These are phyloP conservation scores for Pythium dissimile DNA, from an alignment of 352 stramenopile species.

Conservation along the genomic window DNA sequence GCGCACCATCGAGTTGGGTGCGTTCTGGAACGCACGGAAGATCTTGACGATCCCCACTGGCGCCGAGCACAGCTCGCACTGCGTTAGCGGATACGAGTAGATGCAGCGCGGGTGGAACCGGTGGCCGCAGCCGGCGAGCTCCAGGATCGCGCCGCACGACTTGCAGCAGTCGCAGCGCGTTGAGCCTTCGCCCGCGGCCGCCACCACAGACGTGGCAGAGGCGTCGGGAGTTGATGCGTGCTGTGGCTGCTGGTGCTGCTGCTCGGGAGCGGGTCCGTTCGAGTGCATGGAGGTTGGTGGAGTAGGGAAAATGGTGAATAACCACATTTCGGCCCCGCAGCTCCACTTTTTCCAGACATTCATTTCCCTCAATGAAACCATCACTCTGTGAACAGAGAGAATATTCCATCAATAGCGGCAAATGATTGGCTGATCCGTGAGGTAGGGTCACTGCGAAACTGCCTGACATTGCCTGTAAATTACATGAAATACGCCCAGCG, in stretches of 20 bases:
- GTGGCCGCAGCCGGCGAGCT: conserved; percentile 68
- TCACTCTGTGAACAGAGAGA: conserved; percentile 26
- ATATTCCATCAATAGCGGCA: conserved; percentile 23
- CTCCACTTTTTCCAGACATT: background rate
- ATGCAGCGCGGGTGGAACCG: conserved; percentile 78
- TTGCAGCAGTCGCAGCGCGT: conserved; percentile 72
- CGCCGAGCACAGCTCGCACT: conserved; percentile 60
- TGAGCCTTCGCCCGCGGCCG: conserved; percentile 29
- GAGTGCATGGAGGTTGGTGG: conserved; percentile 11
- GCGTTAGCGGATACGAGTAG: conserved; percentile 56
- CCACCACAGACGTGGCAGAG: too few relatives aligned
- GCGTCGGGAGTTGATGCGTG: too few relatives aligned
- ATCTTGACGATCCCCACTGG: conserved; percentile 40
- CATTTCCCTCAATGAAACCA: conserved; percentile 20
- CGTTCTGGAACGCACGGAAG: conserved; percentile 44
- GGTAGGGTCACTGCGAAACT: background rate
- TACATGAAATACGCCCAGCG: background rate
- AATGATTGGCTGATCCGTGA: conserved; percentile 22
- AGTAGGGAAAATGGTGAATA: conserved; percentile 32
- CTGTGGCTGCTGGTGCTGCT: background rate
- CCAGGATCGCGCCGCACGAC: conserved; percentile 60
- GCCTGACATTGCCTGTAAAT: background rate
- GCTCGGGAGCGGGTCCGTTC: conserved; percentile 12
- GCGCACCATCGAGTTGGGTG: conserved; percentile 41
- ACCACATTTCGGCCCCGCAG: conserved; percentile 10